These are phyloP conservation scores for Eutypella sp. DNA, from an alignment of 2,329 filamentous ascomycete species.

Conservation along the genomic window DNA sequence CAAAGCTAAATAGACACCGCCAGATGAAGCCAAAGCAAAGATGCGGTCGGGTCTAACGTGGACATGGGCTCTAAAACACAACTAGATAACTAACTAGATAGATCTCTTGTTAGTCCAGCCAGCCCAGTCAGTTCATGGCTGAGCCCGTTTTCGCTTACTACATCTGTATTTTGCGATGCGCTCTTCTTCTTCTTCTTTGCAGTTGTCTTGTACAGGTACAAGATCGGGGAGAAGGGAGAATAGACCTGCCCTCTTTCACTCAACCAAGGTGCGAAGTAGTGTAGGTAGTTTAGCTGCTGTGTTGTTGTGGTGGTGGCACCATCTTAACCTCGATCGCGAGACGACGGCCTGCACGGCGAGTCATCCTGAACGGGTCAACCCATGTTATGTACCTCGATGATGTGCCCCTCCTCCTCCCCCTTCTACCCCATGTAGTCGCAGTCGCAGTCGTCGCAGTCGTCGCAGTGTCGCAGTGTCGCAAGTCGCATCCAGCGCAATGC, in stretches of 20 bases:
- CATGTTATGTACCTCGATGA: constrained; percentile 13
- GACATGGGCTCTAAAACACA: too few species aligned
- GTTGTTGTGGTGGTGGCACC: neutral
- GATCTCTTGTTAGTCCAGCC: too few species aligned
- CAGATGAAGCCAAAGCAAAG: neutral
- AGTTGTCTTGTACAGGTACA: too few species aligned
- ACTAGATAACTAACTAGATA: too few species aligned
- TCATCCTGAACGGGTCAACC: neutral
- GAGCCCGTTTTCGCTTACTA: neutral
- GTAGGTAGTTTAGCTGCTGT: too few species aligned
- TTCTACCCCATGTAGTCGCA: constrained; percentile 19
- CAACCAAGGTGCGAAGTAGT: too few species aligned
- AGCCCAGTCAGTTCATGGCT: neutral
- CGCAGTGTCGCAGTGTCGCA: too few species aligned
- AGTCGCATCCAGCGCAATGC: constrained; percentile 19
- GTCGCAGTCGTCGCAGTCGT: too few species aligned
- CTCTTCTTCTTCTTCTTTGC: neutral
- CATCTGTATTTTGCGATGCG: neutral
- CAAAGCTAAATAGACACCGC: neutral
- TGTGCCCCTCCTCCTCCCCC: too few species aligned
- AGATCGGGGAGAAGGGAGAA: too few species aligned
- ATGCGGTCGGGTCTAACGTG: neutral
- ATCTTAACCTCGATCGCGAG: constrained; percentile 2
- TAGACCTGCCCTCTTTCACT: too few species aligned
- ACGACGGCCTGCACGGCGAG: neutral